Percentiles rank a stretch among this genome's conserved stretches.
Conservation (phyloP, 2,329 filamentous ascomycete genomes). For the Talaromyces sp. region DNA sequence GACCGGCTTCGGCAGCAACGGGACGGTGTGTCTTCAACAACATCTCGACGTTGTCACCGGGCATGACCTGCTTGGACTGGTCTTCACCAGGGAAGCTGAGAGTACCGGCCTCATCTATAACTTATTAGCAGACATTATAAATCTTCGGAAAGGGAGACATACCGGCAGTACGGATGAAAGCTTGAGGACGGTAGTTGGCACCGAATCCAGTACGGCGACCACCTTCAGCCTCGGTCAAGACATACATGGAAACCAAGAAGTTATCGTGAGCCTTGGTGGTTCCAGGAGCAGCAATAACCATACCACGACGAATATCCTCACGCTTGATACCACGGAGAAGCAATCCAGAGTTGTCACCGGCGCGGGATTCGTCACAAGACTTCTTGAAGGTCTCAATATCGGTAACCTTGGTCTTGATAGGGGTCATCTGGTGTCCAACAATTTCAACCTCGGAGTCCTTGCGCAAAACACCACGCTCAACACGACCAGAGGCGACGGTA, state of each 20-base stretch:
- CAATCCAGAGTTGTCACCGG: conserved; percentile 96
- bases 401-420: conserved; percentile 98
- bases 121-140: background rate
- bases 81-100: conserved; percentile 85
- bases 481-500: conserved; percentile 93
- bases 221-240: conserved; percentile 95
- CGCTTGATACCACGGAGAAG: conserved; percentile 93
- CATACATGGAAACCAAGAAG: conserved; percentile 94
- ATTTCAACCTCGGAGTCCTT: conserved; percentile 92
- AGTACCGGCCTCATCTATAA: conserved; percentile 59
- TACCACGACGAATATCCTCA: conserved; percentile 89
- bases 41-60: conserved; percentile 99
- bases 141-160: conserved; percentile 41
- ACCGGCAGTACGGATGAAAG: conserved; percentile 91
- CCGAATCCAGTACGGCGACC: conserved; percentile 94
- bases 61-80: conserved; percentile 81
- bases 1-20: conserved; percentile 80
- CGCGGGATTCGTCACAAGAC: conserved; percentile 92
- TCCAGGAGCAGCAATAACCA: conserved; percentile 84
- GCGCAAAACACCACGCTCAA: conserved; percentile 92
- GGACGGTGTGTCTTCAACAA: conserved; percentile 77
- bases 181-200: conserved; percentile 93
- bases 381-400: conserved; percentile 99
- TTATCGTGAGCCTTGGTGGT: conserved; percentile 79
- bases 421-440: conserved; percentile 72